Base-by-base conservation (phyloP, 116 monocot species). In the Dioscorea cayenensis region DNA sequence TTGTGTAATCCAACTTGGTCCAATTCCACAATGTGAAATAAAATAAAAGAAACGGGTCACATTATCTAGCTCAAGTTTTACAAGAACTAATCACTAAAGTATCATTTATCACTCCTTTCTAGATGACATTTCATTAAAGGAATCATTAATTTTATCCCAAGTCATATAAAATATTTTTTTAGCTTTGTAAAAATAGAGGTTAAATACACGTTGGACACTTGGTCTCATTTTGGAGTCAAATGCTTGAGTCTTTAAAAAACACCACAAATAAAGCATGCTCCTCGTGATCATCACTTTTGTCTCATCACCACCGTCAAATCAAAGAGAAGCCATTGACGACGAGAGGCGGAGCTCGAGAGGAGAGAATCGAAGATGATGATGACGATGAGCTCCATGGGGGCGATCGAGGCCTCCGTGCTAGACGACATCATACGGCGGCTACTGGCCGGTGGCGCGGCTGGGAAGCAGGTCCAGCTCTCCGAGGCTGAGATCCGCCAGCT, bases 401-500 rank as follows among this genome's bases (percentile, higher is more conserved):
- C 60, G 25, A 72, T 72, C 48, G 72, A 72, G 29, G 36, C 61
- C 5, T 6, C 60, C 11, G 62, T 72, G 43, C 72, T 72, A 6
- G 72, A 72, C 36, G 72, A 72, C 43, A 63, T 72, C 37, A 38
- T 72, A 36, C 61, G 72, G 12, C 36, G 72, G 43, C 43, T 72
- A 1, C 21, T 72, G 2, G 72, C 35, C 6, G 72, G 72, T 20
- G 71, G 71, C 62, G 60, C 55, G 38, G 72, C 61, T 14, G 63
- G 60, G 36, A 60, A 60, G 72, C 72, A 63, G 62, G 72, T 74
- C 13, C 66, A 74, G 74, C 74, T 74, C 35, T 74, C 74, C 19
- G 74, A 74, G 74, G 29, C 74, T 10, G 74, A 74, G 74, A 74
- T 74, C 76, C 68, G 76, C 17, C 76, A 62, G 62, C 76, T 76